These are phyloP conservation scores for Diaporthe velutina DNA, from an alignment of 2,329 filamentous ascomycete genomes.

Conservation along the genomic window DNA sequence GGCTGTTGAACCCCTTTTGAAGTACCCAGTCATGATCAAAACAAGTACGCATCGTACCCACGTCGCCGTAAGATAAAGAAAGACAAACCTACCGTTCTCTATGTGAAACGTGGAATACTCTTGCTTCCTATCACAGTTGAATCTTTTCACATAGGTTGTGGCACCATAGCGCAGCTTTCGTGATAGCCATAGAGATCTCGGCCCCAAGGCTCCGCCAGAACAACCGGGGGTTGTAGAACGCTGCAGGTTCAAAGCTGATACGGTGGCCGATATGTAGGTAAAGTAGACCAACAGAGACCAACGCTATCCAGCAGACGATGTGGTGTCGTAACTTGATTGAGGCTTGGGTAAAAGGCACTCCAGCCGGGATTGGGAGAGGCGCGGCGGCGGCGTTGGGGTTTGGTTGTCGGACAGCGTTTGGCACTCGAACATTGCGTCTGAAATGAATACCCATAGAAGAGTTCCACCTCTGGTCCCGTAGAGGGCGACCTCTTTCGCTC, in stretches of 20 bases:
- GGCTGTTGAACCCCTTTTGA: too few species aligned
- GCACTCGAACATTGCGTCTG: not conserved
- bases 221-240: not conserved
- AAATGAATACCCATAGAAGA: not conserved
- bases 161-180: not conserved
- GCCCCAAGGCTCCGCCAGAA: not conserved
- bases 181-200: not conserved
- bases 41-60: not conserved
- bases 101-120: too few species aligned
- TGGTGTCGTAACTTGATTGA: not conserved
- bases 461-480: not conserved
- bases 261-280: slow-evolving; percentile 4
- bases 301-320: not conserved
- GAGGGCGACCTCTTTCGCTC: not conserved
- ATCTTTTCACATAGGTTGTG: not conserved
- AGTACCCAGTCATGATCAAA: not conserved
- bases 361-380: not conserved
- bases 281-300: not conserved
- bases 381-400: not conserved
- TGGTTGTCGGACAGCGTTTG: too few species aligned
- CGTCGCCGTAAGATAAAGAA: not conserved
- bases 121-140: not conserved
- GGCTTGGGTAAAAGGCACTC: not conserved
- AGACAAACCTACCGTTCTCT: not conserved
- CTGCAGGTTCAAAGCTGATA: not conserved